Percentiles rank a stretch among this genome's conserved stretches.
These are phyloP conservation scores for Alliaria petiolata DNA, from an alignment of 345 rosid genomes.

Conservation along the genomic window DNA sequence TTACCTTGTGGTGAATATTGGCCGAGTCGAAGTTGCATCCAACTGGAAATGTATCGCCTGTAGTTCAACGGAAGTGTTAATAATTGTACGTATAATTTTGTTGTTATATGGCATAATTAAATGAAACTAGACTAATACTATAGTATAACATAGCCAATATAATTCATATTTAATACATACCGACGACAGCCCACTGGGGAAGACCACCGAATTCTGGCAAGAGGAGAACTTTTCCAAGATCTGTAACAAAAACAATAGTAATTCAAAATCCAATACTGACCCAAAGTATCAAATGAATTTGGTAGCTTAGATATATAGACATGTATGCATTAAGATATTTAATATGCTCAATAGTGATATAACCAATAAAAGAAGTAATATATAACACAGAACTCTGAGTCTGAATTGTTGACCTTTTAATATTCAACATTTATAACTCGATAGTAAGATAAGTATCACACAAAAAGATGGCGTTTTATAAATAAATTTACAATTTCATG, in stretches of 20 bases:
- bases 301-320: too few species aligned
- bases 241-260: not conserved
- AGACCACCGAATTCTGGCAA: constrained; percentile 72
- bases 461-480: not conserved
- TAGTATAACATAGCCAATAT: not conserved
- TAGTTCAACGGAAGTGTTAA: not conserved
- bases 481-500: too few species aligned
- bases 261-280: not conserved
- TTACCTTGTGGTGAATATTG: constrained; percentile 73
- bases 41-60: constrained; percentile 78
- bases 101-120: not conserved
- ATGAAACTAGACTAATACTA: not conserved
- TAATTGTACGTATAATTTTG: not conserved
- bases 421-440: not conserved
- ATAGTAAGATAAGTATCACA: too few species aligned
- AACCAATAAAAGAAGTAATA: not conserved
- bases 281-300: too few species aligned
- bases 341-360: too few species aligned
- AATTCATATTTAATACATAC: constrained; percentile 29
- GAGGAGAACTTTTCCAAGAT: constrained; percentile 69
- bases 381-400: not conserved
- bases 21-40: constrained; percentile 63
- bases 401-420: not conserved
- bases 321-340: too few species aligned
- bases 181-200: constrained; percentile 91